A percentile compares a stretch with the other conserved stretches of the same genome.
phyloP scores from a whole-genome alignment of 805 yeast species.

The Zygoascus ofunaensis region DNA sequence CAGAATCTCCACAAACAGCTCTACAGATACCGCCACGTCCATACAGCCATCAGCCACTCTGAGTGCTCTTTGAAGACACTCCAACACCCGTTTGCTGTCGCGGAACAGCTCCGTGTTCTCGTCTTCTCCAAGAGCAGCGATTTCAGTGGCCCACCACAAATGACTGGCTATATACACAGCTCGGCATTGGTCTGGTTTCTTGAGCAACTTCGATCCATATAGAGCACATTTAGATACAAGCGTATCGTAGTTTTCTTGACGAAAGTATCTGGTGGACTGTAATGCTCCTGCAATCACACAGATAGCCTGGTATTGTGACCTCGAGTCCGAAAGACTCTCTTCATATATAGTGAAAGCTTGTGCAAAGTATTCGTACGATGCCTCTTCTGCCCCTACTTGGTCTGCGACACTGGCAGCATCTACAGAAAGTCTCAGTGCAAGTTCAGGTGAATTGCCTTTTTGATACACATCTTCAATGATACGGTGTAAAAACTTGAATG shows the following conservation, averaged over 20 bases:
- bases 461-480: constrained; percentile 54
- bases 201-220: constrained; percentile 78
- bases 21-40: constrained; percentile 65
- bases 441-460: constrained; percentile 28
- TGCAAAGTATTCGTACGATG: constrained; percentile 79
- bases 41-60: constrained; percentile 91
- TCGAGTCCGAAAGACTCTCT: constrained; percentile 45
- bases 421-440: constrained; percentile 40
- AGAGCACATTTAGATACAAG: constrained; percentile 78
- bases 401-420: constrained; percentile 72
- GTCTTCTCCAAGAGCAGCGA: constrained; percentile 37
- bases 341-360: constrained; percentile 84
- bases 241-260: constrained; percentile 65
- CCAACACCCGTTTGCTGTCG: constrained; percentile 69
- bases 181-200: constrained; percentile 91
- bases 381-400: constrained; percentile 58
- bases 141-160: constrained; percentile 86
- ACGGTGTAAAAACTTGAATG: constrained; percentile 68
- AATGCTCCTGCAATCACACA: constrained; percentile 42
- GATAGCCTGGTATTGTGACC: constrained; percentile 45
- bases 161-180: constrained; percentile 83
- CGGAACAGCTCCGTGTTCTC: constrained; percentile 37
- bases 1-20: constrained; percentile 81
- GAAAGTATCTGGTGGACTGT: constrained; percentile 43
- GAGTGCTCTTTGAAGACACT: constrained; percentile 79